Conservation (phyloP, 805 yeast species). For the Ogataea angusta region DNA sequence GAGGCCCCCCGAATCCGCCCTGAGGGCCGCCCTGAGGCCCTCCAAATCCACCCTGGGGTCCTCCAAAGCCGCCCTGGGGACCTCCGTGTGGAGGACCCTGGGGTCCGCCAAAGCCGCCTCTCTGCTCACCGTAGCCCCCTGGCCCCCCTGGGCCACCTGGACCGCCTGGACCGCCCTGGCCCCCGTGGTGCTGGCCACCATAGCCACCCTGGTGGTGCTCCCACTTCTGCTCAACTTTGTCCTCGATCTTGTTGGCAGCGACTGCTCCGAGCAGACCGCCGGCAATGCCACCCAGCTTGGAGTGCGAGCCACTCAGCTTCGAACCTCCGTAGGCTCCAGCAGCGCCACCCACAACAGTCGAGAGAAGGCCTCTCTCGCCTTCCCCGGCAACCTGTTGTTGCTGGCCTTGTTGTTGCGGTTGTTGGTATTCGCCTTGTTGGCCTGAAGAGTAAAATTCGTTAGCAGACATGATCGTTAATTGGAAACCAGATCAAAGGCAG, state of each 20-base stretch:
- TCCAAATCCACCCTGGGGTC: constrained; percentile 17
- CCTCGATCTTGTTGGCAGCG: constrained; percentile 48
- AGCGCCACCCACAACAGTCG: constrained; percentile 48
- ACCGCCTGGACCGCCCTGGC: constrained; percentile 9
- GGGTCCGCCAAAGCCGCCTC: constrained; percentile 4
- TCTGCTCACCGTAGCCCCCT: constrained; percentile 10
- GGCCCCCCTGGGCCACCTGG: constrained; percentile 16
- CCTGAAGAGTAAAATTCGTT: constrained; percentile 53
- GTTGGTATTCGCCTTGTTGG: constrained; percentile 36
- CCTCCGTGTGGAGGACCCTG: constrained; percentile 22
- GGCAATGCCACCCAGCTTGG: constrained; percentile 42
- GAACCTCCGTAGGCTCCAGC: constrained; percentile 54
- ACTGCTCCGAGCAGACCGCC: constrained; percentile 59
- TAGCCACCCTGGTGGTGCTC: constrained; percentile 18
- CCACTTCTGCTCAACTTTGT: constrained; percentile 30
- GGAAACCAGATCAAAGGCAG: neutral
- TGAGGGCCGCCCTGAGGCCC: constrained; percentile 13
- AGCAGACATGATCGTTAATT: constrained; percentile 45
- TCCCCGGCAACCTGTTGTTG: constrained; percentile 28
- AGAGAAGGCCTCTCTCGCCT: constrained; percentile 42
- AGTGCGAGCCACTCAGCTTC: constrained; percentile 39
- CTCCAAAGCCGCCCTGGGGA: constrained; percentile 3
- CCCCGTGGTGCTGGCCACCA: constrained; percentile 16
- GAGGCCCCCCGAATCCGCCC: constrained; percentile 15
- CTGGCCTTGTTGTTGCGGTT: constrained; percentile 31